A percentile compares a stretch with the other conserved stretches of the same genome.
phyloP scores from a whole-genome alignment of 768 basidiomycete genomes.

The Leccinum rimulosum region DNA sequence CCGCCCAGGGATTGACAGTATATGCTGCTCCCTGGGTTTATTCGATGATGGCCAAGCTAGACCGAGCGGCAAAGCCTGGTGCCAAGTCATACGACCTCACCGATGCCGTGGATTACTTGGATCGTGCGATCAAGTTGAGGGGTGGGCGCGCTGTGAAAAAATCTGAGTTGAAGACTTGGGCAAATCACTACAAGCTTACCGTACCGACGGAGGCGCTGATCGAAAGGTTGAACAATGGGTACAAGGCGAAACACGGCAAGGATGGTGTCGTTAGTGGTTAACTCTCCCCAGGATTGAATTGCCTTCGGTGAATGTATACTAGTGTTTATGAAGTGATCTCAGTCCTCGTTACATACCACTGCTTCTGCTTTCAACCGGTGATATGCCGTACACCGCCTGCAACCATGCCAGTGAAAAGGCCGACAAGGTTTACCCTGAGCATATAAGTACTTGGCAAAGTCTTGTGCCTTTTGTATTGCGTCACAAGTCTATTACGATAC shows the following conservation, averaged over 20 bases:
- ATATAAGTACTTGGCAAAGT: slow-evolving; percentile 58
- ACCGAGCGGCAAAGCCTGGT: slow-evolving; percentile 6
- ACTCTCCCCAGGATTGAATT: neutral
- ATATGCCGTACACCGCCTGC: neutral
- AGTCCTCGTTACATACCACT: neutral
- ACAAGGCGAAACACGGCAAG: neutral
- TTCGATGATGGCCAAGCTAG: slow-evolving; percentile 9
- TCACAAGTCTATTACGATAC: slow-evolving; percentile 26
- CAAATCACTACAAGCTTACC: neutral
- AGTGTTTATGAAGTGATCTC: neutral
- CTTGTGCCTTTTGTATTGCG: slow-evolving; percentile 99
- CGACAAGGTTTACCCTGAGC: neutral
- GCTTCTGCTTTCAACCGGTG: neutral
- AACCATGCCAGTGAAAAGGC: too few relatives aligned
- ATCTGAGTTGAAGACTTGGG: slow-evolving; percentile 5
- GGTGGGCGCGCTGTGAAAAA: slow-evolving; percentile 3
- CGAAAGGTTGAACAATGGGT: neutral
- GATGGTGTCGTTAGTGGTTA: neutral
- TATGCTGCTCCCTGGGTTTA: slow-evolving; percentile 13
- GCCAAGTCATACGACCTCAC: slow-evolving; percentile 9
- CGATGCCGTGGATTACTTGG: slow-evolving; percentile 10
- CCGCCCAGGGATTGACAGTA: slow-evolving; percentile 6
- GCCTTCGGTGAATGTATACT: neutral
- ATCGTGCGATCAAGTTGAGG: neutral
- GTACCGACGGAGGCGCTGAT: neutral